Conservation (phyloP, 306 rosid species). For the Vicia villosa region DNA sequence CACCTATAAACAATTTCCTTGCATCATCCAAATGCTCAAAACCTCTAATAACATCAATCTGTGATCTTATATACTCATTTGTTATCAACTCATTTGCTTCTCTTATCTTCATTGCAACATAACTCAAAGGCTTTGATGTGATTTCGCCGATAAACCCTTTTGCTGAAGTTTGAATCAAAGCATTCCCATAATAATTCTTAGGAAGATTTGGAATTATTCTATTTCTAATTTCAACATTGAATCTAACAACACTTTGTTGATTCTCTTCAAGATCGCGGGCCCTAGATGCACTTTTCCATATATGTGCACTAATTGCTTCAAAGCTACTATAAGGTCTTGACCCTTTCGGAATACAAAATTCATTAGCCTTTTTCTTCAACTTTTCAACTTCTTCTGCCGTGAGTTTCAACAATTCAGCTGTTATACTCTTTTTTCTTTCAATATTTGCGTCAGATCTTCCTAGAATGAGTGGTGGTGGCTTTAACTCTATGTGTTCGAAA, state of each 20-base stretch:
- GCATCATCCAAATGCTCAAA: background rate
- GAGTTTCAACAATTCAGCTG: background rate
- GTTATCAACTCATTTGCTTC: background rate
- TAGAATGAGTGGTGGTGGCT: constrained; percentile 13
- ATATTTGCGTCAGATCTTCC: background rate
- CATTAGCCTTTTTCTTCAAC: constrained; percentile 12
- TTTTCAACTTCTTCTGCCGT: constrained; percentile 1
- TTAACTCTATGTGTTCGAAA: constrained; percentile 14
- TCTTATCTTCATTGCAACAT: constrained; percentile 11
- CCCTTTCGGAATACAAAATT: background rate
- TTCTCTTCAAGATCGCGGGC: constrained; percentile 7
- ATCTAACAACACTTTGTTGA: background rate
- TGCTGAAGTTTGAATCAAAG: background rate
- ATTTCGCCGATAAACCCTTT: background rate
- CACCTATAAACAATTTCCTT: background rate
- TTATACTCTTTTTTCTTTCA: constrained; percentile 6
- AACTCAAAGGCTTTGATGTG: constrained; percentile 14
- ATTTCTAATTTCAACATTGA: background rate
- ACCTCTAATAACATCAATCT: background rate
- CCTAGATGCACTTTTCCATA: constrained; percentile 25
- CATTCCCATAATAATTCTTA: constrained; percentile 28
- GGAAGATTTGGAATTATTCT: constrained; percentile 27
- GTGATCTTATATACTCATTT: constrained; percentile 26
- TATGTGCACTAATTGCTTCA: constrained; percentile 26
- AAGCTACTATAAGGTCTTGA: constrained; percentile 18